These are phyloP conservation scores for Populus nigra DNA, from an alignment of 345 rosid genomes.

Conservation along the genomic window DNA sequence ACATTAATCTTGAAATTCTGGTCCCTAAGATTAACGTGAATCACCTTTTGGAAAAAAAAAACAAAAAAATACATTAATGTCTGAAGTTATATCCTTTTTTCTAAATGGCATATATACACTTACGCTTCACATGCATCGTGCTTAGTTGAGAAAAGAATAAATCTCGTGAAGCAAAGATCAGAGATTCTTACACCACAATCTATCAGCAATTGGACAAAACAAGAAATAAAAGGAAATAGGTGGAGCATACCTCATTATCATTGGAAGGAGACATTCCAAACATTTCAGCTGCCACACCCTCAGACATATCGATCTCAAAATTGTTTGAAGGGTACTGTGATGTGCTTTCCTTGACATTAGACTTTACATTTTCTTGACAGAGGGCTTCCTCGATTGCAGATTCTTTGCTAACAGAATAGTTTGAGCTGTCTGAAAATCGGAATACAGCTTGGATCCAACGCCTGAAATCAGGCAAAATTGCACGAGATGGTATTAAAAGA, in stretches of 20 bases:
- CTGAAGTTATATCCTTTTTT: neutral
- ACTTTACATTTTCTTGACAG: constrained; percentile 21
- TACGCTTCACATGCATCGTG: neutral
- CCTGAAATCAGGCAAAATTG: constrained; percentile 36
- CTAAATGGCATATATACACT: neutral
- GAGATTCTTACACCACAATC: neutral
- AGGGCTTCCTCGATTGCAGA: constrained; percentile 28
- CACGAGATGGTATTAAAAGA: neutral
- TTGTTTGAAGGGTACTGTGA: constrained; percentile 23
- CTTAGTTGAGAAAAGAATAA: neutral
- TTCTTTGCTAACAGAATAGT: constrained; percentile 19
- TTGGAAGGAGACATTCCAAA: constrained; percentile 57
- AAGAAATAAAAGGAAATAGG: neutral
- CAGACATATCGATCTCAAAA: constrained; percentile 68
- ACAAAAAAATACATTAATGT: neutral
- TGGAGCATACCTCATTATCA: constrained; percentile 53
- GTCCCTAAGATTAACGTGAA: constrained; percentile 44
- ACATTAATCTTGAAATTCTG: constrained; percentile 49
- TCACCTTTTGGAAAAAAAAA: constrained; percentile 34
- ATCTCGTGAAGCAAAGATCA: too few species aligned
- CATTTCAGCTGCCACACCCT: constrained; percentile 74
- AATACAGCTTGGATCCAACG: constrained; percentile 94
- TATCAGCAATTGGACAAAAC: neutral
- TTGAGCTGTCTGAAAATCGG: constrained; percentile 31
- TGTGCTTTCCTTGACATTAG: constrained; percentile 20